Base-by-base conservation (phyloP, 148 eudicot genomes). In the Linanthus parryae region DNA sequence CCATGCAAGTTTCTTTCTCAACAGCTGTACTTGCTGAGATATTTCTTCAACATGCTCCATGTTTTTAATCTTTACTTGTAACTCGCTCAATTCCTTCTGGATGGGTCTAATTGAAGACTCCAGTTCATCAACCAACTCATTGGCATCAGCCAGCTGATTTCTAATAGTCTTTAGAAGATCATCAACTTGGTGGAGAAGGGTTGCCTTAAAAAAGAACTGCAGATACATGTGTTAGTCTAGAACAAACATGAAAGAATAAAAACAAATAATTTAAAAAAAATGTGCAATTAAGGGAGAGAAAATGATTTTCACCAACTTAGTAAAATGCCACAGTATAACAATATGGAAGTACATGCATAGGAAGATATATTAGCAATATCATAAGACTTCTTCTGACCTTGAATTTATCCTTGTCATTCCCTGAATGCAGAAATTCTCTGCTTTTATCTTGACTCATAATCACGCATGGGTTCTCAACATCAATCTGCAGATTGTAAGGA, bases 371-470 rank as follows among this genome's bases (percentile, higher is more conserved):
- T 27, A 26, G 38, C 30, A 20, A 22, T 8, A 53, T 13, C 44
- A 16, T 29, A 25, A 15, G 48, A 0, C 14, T 52, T 12, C 39
- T 44, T 40, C 63, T 33, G 52, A 88, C 99, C 96, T 82, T 88
- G 64, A 94, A 88, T 70, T 88, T 94, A 68, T 94, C 99, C 66
- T 76, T 88, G 54, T 75, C 74, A 63, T 71, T 94, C 57, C 99
- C 99, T 1, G 96, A 88, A 79, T 94, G 96, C 59, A 94, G 70
- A 73, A 94, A 94, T 66, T 94, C 99, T 67, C 96, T 71, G 71
- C 99, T 94, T 79, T 94, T 94, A 64, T 94, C 99, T 80, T 94
- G 99, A 61, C 73, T 84, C 99, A 94, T 88, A 52, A 94, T 76
- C 25, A 88, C 95, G 62, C 99, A 94, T 48, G 99, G 99, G 78